Conservation (phyloP, 192 early-diverging fungal species). For the Haplosporangium gracile region DNA sequence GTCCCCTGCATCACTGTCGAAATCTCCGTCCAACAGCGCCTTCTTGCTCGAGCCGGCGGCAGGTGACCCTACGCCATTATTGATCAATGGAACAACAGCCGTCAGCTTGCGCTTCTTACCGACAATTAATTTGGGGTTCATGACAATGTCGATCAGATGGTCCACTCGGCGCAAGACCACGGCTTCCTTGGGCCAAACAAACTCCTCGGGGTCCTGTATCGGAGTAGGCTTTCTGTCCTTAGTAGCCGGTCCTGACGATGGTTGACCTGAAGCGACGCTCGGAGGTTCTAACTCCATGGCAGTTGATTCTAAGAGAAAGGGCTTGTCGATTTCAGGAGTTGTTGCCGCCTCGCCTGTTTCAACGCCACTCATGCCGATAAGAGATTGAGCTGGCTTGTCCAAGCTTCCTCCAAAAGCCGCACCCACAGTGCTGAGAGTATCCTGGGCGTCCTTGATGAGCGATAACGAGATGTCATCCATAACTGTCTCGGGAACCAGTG, state of each 20-base stretch:
- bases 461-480: not conserved
- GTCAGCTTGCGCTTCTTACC: slow-evolving; percentile 50
- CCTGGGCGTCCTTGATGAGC: not conserved
- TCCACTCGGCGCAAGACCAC: slow-evolving; percentile 67
- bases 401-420: not conserved
- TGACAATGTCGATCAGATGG: slow-evolving; percentile 64
- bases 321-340: not conserved
- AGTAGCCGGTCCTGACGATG: not conserved
- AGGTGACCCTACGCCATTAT: not conserved
- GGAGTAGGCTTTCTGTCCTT: slow-evolving; percentile 2
- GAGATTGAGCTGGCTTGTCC: not conserved
- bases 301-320: not conserved
- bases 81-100: not conserved
- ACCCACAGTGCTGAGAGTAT: not conserved
- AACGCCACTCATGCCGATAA: not conserved
- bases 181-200: slow-evolving; percentile 66
- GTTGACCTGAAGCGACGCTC: not conserved
- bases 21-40: not conserved
- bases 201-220: slow-evolving; percentile 50
- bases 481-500: not conserved
- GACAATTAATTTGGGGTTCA: slow-evolving; percentile 61
- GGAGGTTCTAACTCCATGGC: not conserved
- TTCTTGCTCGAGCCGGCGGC: not conserved
- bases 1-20: slow-evolving; percentile 20
- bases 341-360: not conserved